Conservation (phyloP, 805 yeast genomes). For the Candida nemodendra region DNA sequence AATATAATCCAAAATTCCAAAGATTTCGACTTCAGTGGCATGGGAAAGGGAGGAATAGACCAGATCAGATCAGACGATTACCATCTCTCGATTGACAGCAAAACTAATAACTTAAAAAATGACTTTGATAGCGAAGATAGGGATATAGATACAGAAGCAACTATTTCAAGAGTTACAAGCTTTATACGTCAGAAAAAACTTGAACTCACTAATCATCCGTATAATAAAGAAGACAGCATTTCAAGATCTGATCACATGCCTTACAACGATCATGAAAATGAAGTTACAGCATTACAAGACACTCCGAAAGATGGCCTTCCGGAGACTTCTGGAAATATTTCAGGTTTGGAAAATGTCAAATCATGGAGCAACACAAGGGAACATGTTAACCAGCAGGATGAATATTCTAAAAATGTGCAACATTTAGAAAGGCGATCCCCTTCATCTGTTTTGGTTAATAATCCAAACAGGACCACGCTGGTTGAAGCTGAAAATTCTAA, state of each 20-base stretch:
- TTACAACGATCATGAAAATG: not conserved
- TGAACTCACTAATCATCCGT: not conserved
- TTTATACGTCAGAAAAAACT: constrained; percentile 21
- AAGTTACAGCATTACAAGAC: not conserved
- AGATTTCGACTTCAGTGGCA: not conserved
- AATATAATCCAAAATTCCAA: not conserved
- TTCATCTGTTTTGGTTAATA: not conserved
- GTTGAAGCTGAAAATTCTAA: not conserved
- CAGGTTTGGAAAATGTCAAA: not conserved
- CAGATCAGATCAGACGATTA: not conserved
- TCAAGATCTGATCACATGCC: not conserved
- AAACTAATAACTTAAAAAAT: not conserved
- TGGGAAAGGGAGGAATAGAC: not conserved
- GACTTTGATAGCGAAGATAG: constrained; percentile 3
- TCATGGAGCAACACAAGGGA: not conserved
- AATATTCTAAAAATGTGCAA: too few species aligned
- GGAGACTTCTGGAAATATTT: not conserved
- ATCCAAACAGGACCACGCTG: not conserved
- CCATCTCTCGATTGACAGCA: not conserved
- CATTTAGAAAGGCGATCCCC: too few species aligned
- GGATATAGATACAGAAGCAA: constrained; percentile 20
- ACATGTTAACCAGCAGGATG: not conserved
- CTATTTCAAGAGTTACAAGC: constrained; percentile 25
- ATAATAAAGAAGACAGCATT: not conserved
- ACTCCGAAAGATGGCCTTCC: not conserved